Base-by-base conservation (phyloP, 495 filamentous ascomycete genomes). In the Aspergillus steynii region DNA sequence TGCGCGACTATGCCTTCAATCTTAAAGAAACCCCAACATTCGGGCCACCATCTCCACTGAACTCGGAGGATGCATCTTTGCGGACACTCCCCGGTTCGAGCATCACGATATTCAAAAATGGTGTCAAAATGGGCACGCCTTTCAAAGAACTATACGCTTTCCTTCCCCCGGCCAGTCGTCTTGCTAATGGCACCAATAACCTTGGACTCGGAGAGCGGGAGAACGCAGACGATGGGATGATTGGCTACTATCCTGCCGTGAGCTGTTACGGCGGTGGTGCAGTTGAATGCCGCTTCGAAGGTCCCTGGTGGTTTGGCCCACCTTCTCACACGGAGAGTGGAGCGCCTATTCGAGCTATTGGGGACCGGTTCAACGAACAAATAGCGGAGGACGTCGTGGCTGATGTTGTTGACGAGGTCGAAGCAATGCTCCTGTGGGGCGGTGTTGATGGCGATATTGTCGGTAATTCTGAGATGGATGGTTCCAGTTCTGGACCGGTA, bases 161-260 rank as follows among this genome's bases (percentile, higher is more conserved):
- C 73, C 79, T 99, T 0, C 95, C 96, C 0, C 94, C 94, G 0
- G 93, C 94, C 2, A 94, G 89, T 32, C 89, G 88, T 50, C 76
- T 83, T 7, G 74, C 74, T 34, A 80, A 78, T 53, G 77, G 76
- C 20, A 80, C 77, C 27, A 80, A 80, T 59, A 90, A 92, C 15
- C 79, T 87, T n/a, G 88, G 91, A 52, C 77, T 87, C 2, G 91
- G 90, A 9, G 90, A 90, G 12, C 82, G 96, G 26, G 90, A 93
- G 54, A 82, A 80, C 50, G 85, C 95, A 34, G 96, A 99, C 67
- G 96, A 99, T 67, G 94, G 93, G 28, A 89, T 91, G 80, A 80
- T 97, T 3, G 96, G 96, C 0, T 99, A 99, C 70, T 97, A 93
- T 70, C 96, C 96, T 0, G 92, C 94, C 26, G 86, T 98, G 20